Evolutionary conservation across 2,329 filamentous ascomycete genomes (phyloP).

Genomic region (Knufia fluminis): DNA sequence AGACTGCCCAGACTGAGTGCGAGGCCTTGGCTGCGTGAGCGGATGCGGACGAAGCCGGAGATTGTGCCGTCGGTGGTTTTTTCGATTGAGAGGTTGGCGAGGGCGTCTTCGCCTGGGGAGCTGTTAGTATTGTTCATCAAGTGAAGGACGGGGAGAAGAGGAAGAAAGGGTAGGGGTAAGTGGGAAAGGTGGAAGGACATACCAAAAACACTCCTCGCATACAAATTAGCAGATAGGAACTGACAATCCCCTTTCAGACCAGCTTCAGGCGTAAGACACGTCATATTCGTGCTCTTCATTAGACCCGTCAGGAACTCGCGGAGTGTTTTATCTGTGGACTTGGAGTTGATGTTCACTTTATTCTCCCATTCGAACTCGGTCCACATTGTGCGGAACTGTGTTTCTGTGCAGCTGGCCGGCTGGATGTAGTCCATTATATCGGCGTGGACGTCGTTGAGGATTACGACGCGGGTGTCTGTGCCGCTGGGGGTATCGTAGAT

Average conservation of each 20-base stretch:
- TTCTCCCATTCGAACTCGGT: conserved; percentile 99
- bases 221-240: conserved; percentile 93
- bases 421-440: conserved; percentile 99
- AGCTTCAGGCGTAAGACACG: conserved; percentile 89
- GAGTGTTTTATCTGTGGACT: conserved; percentile 64
- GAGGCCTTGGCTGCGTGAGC: conserved; percentile 90
- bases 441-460: conserved; percentile 94
- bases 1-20: conserved; percentile 87
- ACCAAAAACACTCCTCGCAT: conserved; percentile 97
- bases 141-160: neutral
- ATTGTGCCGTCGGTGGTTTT: conserved; percentile 94
- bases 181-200: conserved; percentile 46
- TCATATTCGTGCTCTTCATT: conserved; percentile 99
- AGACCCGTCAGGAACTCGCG: conserved; percentile 87
- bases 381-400: conserved; percentile 99
- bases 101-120: conserved; percentile 78
- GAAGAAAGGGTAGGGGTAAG: neutral
- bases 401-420: conserved; percentile 90
- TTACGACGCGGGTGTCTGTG: conserved; percentile 91
- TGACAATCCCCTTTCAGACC: conserved; percentile 96
- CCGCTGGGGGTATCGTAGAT: conserved; percentile 91
- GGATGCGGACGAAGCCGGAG: conserved; percentile 94
- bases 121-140: conserved; percentile 10
- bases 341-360: conserved; percentile 99
- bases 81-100: conserved; percentile 96